Conservation (phyloP, 371 early-diverging fungal genomes). For the Cokeromyces recurvatus region DNA sequence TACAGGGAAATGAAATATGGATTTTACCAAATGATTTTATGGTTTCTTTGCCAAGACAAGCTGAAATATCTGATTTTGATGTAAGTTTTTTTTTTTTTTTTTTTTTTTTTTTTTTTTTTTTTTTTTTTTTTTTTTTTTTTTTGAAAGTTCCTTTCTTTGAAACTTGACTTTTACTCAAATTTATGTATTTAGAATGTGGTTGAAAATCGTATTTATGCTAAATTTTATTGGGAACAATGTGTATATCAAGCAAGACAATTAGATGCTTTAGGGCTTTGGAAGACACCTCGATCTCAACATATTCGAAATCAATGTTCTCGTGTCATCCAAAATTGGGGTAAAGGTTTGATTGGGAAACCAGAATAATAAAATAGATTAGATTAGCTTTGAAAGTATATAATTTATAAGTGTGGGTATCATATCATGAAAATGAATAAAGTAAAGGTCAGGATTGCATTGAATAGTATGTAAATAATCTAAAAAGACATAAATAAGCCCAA, state of each 20-base stretch:
- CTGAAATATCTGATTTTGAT: conserved; percentile 40
- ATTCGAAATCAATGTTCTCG: conserved; percentile 28
- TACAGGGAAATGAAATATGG: conserved; percentile 44
- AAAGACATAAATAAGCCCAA: too few relatives aligned
- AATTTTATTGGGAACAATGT: conserved; percentile 35
- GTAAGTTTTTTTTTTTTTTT: conserved; percentile 21
- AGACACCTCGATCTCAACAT: conserved; percentile 20
- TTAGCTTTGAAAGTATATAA: too few relatives aligned
- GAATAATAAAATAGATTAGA: conserved; percentile 14
- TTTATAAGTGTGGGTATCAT: too few relatives aligned
- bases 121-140: not conserved
- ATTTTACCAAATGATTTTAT: conserved; percentile 42
- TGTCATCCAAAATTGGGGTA: conserved; percentile 32
- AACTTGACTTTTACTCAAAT: conserved; percentile 37
- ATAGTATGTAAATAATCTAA: too few relatives aligned
- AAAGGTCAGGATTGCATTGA: too few relatives aligned
- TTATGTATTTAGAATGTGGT: conserved; percentile 38
- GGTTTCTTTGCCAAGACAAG: conserved; percentile 27
- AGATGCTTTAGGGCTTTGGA: conserved; percentile 28
- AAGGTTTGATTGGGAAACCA: conserved; percentile 28
- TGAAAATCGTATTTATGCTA: conserved; percentile 36
- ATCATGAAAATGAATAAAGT: too few relatives aligned
- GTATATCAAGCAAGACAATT: conserved; percentile 33
- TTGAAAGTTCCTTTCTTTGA: conserved; percentile 10
- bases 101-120: not conserved